Base-by-base conservation (phyloP, 768 basidiomycete genomes). In the Hypholoma fasciculare region DNA sequence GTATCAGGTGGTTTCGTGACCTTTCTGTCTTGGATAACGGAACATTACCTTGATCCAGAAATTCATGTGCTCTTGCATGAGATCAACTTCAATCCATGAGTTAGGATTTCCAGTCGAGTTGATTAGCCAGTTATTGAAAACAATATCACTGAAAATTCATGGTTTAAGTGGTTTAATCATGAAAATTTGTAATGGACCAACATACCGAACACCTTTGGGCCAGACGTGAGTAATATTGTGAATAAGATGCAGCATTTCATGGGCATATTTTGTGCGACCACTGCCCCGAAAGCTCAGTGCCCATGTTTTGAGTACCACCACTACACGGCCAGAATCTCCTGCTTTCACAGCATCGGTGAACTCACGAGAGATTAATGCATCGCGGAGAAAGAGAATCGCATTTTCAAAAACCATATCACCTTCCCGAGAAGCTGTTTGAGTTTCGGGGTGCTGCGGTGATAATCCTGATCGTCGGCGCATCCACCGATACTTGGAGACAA, bases 1-100 rank as follows among this genome's bases (percentile, higher is more conserved):
- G n/a, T n/a, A n/a, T n/a, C n/a, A n/a, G n/a, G n/a, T n/a, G n/a
- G n/a, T n/a, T n/a, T n/a, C n/a, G n/a, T n/a, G n/a, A n/a, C n/a
- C n/a, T n/a, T n/a, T n/a, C n/a, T n/a, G n/a, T n/a, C n/a, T n/a
- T n/a, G n/a, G n/a, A n/a, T n/a, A n/a, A n/a, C n/a, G n/a, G n/a
- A n/a, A n/a, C n/a, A n/a, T n/a, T 51, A 71, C 72, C 67, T 75
- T 72, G 6, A 70, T 67, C 68, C 69, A 72, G 50, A 63, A 74
- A 56, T 74, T 76, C 44, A 69, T 26, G 46, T 74, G 73, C 52
- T 76, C 72, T 42, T 74, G 74, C 26, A 73, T 54, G 0, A 74
- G 61, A 46, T 74, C 73, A 3, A 68, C 43, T 26, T 73, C 71
- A 0, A 72, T 66, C 36, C 61, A 74, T 1, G 59, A 43, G 34